These are phyloP conservation scores for Candida nanaspora DNA, from an alignment of 805 yeast genomes.

Conservation along the genomic window DNA sequence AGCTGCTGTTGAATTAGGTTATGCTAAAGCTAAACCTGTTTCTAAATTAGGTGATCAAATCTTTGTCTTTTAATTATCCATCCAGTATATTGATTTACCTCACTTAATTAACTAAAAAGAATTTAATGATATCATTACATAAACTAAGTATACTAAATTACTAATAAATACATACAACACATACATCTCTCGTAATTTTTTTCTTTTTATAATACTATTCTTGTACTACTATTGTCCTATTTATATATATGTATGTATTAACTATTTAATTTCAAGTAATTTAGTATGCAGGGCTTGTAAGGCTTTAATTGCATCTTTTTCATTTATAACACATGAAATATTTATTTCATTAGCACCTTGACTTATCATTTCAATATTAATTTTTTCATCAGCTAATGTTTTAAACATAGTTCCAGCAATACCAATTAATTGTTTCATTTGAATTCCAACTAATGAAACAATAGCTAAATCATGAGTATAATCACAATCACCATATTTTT, in stretches of 20 bases:
- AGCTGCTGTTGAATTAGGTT: conserved; percentile 70
- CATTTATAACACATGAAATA: conserved; percentile 89
- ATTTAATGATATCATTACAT: too few species aligned
- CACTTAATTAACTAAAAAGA: too few species aligned
- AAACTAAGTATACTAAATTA: too few species aligned
- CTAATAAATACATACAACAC: too few species aligned
- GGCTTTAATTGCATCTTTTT: conserved; percentile 76
- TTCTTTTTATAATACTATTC: too few species aligned
- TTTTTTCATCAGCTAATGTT: conserved; percentile 82
- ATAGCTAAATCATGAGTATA: conserved; percentile 83
- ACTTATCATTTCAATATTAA: conserved; percentile 95
- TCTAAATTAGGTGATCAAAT: conserved; percentile 87
- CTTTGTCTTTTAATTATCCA: conserved; percentile 57
- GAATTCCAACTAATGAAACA: conserved; percentile 91
- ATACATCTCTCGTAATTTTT: too few species aligned
- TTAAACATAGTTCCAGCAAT: conserved; percentile 97
- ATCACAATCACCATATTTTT: conserved; percentile 81
- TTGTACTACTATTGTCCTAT: too few species aligned
- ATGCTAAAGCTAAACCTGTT: conserved; percentile 77
- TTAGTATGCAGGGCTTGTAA: conserved; percentile 77
- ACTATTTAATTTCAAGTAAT: conserved; percentile 33
- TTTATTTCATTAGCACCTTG: conserved; percentile 99
- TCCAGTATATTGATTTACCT: not conserved
- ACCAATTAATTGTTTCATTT: conserved; percentile 94
- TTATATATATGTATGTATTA: too few species aligned